Conservation (phyloP, 352 stramenopile genomes). For the Phytophthora multivora region DNA sequence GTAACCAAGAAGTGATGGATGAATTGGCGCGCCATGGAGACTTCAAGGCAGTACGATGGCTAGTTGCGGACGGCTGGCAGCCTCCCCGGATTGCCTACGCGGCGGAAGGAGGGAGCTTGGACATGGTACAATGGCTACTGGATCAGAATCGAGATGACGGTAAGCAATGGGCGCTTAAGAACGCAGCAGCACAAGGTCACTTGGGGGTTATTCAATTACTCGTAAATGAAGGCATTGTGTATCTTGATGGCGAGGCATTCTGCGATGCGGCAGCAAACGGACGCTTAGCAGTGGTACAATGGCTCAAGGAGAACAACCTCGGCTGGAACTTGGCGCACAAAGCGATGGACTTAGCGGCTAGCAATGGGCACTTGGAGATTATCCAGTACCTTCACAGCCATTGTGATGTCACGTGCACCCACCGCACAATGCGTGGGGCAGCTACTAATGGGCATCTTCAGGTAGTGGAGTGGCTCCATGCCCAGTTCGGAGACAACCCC, state of each 20-base stretch:
- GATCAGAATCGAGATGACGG: constrained; percentile 4
- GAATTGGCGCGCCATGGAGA: constrained; percentile 26
- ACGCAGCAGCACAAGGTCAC: constrained; percentile 25
- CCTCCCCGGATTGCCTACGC: constrained; percentile 28
- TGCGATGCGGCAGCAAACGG: constrained; percentile 22
- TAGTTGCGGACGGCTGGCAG: constrained; percentile 17
- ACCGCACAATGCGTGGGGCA: constrained; percentile 25
- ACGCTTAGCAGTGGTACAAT: constrained; percentile 20
- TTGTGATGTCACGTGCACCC: constrained; percentile 16
- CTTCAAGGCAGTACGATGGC: constrained; percentile 4
- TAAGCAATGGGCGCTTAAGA: constrained; percentile 27
- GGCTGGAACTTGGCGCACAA: constrained; percentile 26
- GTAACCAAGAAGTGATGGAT: constrained; percentile 29
- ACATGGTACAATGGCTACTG: constrained; percentile 30
- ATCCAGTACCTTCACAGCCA: constrained; percentile 28
- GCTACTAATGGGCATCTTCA: constrained; percentile 25
- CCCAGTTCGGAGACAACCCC: constrained; percentile 10
- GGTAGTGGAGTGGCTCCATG: constrained; percentile 29
- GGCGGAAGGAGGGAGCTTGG: constrained; percentile 25
- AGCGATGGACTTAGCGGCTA: constrained; percentile 27
- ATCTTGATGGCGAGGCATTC: constrained; percentile 27
- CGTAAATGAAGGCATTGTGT: constrained; percentile 9
- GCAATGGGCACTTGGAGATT: constrained; percentile 27
- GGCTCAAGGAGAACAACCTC: constrained; percentile 31
- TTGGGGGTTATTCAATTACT: constrained; percentile 31